Conservation (phyloP, 2,329 filamentous ascomycete species). For the Akanthomyces uredinophilus region DNA sequence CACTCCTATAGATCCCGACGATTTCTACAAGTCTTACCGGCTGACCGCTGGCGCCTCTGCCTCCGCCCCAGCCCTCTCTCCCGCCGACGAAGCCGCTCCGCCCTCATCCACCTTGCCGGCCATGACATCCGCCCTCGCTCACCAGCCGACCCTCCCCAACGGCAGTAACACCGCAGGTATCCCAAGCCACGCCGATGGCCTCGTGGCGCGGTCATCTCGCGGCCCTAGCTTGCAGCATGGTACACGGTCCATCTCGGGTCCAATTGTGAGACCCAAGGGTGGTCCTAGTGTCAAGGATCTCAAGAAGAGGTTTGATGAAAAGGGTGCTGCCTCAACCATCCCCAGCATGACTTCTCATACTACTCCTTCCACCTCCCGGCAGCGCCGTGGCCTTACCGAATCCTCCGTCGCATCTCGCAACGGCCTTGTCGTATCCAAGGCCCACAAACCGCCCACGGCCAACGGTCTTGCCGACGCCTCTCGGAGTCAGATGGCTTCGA, state of each 20-base stretch:
- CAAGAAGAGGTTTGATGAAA: conserved; percentile 72
- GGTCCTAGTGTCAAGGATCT: conserved; percentile 76
- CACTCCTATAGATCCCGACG: conserved; percentile 46
- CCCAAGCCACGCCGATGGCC: conserved; percentile 39
- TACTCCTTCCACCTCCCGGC: not conserved
- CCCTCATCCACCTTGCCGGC: not conserved
- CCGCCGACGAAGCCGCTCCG: not conserved
- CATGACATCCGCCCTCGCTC: conserved; percentile 38
- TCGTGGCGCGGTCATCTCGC: conserved; percentile 35
- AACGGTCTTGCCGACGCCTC: conserved; percentile 20
- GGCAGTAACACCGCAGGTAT: conserved; percentile 46
- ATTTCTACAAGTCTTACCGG: conserved; percentile 50
- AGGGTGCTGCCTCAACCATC: conserved; percentile 30
- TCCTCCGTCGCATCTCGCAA: conserved; percentile 2
- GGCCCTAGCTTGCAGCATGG: conserved; percentile 34
- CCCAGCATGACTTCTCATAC: conserved; percentile 29
- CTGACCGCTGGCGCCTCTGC: conserved; percentile 20
- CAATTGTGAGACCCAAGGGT: conserved; percentile 39
- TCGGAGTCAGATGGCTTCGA: not conserved
- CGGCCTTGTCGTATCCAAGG: not conserved
- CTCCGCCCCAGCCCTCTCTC: conserved; percentile 29
- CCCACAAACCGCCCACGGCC: conserved; percentile 28
- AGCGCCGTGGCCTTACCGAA: conserved; percentile 3
- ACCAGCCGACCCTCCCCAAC: conserved; percentile 43
- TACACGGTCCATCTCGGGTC: conserved; percentile 52